Percentiles rank a stretch among this genome's conserved stretches.
These are phyloP conservation scores for Tuctoria greenei DNA, from an alignment of 176 grass and related monocot species.

Conservation along the genomic window DNA sequence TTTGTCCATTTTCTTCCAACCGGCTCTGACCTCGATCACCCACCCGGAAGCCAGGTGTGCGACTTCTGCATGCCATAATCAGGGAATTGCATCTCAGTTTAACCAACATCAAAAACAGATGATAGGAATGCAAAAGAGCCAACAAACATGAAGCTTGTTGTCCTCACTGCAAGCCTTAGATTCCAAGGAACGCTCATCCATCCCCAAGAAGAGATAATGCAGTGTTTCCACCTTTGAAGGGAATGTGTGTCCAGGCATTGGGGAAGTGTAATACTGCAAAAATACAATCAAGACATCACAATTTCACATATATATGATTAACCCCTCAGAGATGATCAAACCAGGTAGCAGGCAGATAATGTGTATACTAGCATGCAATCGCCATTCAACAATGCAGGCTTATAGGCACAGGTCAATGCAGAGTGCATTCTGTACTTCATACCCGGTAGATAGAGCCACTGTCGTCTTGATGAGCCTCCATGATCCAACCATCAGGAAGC, in stretches of 20 bases:
- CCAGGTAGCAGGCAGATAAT: neutral
- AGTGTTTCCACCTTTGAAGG: constrained; percentile 44
- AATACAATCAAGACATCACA: neutral
- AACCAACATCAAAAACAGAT: constrained; percentile 1
- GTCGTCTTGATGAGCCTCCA: constrained; percentile 39
- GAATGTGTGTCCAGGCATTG: constrained; percentile 51
- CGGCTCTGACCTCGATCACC: constrained; percentile 54
- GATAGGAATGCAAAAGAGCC: neutral
- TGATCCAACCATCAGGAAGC: constrained; percentile 73
- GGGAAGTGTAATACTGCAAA: constrained; percentile 54
- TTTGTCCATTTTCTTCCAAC: constrained; percentile 46
- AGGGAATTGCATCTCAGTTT: constrained; percentile 16
- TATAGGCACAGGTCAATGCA: too few relatives aligned
- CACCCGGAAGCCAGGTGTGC: constrained; percentile 44
- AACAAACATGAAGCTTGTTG: constrained; percentile 35
- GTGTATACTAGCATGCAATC: neutral
- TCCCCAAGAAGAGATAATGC: constrained; percentile 39
- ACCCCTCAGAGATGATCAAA: neutral
- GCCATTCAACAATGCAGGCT: neutral
- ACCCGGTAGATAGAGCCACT: constrained; percentile 36
- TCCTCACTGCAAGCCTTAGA: neutral
- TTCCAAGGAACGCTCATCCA: constrained; percentile 41
- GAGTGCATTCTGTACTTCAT: neutral
- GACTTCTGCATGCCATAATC: constrained; percentile 13
- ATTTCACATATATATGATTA: neutral